Evolutionary conservation across 176 grass and related monocot species (phyloP), one percentile per base, ranked within the genome.

Genomic region (Puccinellia tenuiflora): DNA sequence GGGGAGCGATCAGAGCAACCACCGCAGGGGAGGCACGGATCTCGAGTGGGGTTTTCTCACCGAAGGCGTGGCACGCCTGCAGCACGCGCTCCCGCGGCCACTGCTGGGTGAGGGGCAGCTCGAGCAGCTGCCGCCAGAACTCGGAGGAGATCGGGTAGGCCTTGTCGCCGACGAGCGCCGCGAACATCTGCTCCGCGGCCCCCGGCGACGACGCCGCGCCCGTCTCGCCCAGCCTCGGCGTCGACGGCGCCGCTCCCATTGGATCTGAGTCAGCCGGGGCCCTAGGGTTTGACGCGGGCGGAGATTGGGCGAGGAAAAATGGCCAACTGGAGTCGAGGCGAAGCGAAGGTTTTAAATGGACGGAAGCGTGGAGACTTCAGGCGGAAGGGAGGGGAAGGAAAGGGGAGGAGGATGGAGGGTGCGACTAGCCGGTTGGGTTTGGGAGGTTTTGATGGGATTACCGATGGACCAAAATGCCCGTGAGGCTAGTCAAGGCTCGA

Each of bases 211-310:
- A 1, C 60, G 60, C 52, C 47, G 65, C 73, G 59, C 26, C 46
- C 34, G 14, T 78, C 14, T 60, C 64, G 55, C 79, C 92, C 42
- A 85, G 92, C 92, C 75, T 78, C 79, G 93, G 92, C 83, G 91
- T 99, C 54, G 96, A 99, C 80, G 93, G 92, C 93, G 85, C 92
- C 83, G 85, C 83, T 28, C 96, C 96, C 96, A 99, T 99, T 83
- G 61, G 88, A 90, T 90, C 88, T 83, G 88, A 42, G 22, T 38
- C 64, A 14, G 59, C 57, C 26, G 18, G 69, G 20, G 1, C 21
- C 73, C 84, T 86, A 86, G 84, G 88, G 38, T 88, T 78, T 85
- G 86, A 85, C 81, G 86, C 48, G 82, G 21, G 55, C 84, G 74
- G 8, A 34, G 74, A 56, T 66, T 73, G 84, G 79, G 57, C 57